Conservation (phyloP, 164 flowering plant genomes). For the Tinospora cordifolia region DNA sequence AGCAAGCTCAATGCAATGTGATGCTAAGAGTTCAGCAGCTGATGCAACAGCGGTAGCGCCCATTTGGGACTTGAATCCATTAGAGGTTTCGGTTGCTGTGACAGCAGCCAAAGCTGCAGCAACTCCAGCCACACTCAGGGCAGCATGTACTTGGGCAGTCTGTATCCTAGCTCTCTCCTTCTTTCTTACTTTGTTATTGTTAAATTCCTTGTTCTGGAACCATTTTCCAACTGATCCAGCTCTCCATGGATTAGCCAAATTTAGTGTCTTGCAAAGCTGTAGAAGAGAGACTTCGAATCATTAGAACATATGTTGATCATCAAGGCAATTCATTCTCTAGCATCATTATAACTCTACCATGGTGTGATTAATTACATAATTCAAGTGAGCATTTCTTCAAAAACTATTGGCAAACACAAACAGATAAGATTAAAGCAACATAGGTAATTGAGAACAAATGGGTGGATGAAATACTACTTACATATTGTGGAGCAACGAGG, state of each 20-base stretch:
- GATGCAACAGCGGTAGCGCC: slow-evolving; percentile 64
- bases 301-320: background rate
- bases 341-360: too few species aligned
- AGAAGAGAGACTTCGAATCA: background rate
- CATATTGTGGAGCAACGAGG: slow-evolving; percentile 26
- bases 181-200: slow-evolving; percentile 35
- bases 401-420: too few species aligned
- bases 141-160: slow-evolving; percentile 66
- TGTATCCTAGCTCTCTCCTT: slow-evolving; percentile 66
- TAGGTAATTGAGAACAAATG: background rate
- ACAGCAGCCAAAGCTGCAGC: slow-evolving; percentile 81
- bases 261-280: slow-evolving; percentile 25
- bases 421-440: too few species aligned
- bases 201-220: slow-evolving; percentile 57
- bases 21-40: slow-evolving; percentile 76
- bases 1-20: slow-evolving; percentile 74
- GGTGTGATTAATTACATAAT: too few species aligned
- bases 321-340: background rate
- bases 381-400: too few species aligned
- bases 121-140: slow-evolving; percentile 66
- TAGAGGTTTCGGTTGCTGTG: slow-evolving; percentile 43
- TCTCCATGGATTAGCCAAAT: slow-evolving; percentile 18
- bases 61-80: slow-evolving; percentile 44
- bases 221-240: slow-evolving; percentile 56
- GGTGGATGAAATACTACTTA: slow-evolving; percentile 21